phyloP scores from a whole-genome alignment of 2,329 filamentous ascomycete genomes.

The Laburnicola sp. region DNA sequence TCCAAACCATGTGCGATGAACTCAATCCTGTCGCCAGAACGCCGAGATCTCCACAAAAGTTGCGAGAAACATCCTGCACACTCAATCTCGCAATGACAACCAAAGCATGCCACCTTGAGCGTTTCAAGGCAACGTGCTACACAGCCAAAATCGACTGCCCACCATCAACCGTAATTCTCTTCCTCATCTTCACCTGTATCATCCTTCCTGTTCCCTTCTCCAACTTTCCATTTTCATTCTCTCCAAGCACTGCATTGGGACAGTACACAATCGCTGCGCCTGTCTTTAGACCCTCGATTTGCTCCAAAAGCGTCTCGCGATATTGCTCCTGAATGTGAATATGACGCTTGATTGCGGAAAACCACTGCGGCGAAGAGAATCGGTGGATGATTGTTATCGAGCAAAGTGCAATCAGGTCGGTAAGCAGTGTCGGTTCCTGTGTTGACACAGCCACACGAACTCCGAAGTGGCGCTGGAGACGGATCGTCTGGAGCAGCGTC shows the following conservation, averaged over 20 bases:
- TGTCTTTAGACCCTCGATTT: constrained; percentile 53
- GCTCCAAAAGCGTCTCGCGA: constrained; percentile 43
- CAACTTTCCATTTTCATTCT: constrained; percentile 13
- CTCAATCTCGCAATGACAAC: too few species aligned
- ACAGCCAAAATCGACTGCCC: constrained; percentile 32
- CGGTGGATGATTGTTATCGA: constrained; percentile 72
- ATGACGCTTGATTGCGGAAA: constrained; percentile 55
- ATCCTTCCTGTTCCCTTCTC: constrained; percentile 13
- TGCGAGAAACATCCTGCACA: too few species aligned
- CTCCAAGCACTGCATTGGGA: constrained; percentile 49
- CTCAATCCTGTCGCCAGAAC: too few species aligned
- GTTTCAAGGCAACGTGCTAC: neutral
- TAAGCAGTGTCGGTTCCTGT: constrained; percentile 74
- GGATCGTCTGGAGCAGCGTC: constrained; percentile 63
- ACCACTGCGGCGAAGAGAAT: constrained; percentile 70
- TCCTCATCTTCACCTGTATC: constrained; percentile 46
- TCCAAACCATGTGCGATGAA: too few species aligned
- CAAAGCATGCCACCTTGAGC: too few species aligned
- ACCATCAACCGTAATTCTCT: constrained; percentile 50
- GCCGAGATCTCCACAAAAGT: too few species aligned
- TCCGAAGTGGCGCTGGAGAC: constrained; percentile 71
- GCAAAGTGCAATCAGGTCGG: constrained; percentile 70
- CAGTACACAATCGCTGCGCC: constrained; percentile 57
- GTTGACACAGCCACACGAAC: constrained; percentile 72
- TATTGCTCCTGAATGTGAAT: constrained; percentile 57